Conservation (phyloP, 192 early-diverging fungal species). For the Gryganskiella cystojenkinii region DNA sequence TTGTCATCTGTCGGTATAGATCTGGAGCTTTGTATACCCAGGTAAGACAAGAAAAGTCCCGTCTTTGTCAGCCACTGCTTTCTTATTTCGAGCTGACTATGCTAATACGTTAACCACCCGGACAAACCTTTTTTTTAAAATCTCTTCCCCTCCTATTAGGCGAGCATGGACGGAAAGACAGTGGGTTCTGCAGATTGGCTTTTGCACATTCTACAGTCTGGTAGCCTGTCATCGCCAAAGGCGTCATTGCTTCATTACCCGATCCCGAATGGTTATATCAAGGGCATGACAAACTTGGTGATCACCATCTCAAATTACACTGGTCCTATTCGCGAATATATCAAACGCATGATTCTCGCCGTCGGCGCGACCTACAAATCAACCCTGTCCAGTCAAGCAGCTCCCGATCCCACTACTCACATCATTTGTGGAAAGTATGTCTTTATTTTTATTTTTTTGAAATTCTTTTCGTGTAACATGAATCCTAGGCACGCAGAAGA, state of each 20-base stretch:
- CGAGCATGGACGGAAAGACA: constrained; percentile 52
- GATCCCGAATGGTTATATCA: constrained; percentile 54
- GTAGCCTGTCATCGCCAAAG: constrained; percentile 54
- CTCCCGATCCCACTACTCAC: constrained; percentile 71
- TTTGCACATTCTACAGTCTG: constrained; percentile 53
- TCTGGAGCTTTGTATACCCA: constrained; percentile 30
- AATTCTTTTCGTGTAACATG: background rate
- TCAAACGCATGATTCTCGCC: constrained; percentile 67
- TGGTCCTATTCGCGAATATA: constrained; percentile 70
- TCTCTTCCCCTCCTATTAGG: no score
- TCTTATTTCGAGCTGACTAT: no score
- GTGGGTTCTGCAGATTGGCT: constrained; percentile 67
- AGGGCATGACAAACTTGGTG: constrained; percentile 60
- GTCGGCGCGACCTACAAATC: constrained; percentile 75
- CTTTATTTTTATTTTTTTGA: background rate
- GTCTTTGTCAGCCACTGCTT: no score
- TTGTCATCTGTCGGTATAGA: constrained; percentile 44
- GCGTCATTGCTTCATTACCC: constrained; percentile 66
- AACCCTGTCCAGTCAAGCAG: constrained; percentile 56
- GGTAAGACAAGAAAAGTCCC: no score
- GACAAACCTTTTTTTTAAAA: no score
- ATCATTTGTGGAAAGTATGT: constrained; percentile 74
- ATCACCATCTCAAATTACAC: constrained; percentile 80
- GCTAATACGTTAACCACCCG: no score
- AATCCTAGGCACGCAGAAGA: background rate